Evolutionary conservation across 495 filamentous ascomycete genomes (phyloP), one percentile per base, ranked within the genome.

Genomic region (Apiosordaria backusii): DNA sequence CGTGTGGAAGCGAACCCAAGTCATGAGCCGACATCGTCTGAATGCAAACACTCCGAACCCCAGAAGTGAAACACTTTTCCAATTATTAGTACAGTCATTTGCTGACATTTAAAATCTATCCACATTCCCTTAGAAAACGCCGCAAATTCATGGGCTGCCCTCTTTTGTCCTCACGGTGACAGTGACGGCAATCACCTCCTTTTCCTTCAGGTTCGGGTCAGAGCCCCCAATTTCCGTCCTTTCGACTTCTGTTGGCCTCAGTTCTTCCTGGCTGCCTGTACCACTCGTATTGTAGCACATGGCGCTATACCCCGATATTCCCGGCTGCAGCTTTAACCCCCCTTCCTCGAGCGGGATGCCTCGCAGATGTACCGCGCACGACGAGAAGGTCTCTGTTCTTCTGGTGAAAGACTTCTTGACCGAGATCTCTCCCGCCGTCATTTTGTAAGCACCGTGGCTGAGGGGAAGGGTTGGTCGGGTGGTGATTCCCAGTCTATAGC

Each of bases 251-350:
- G 10, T 29, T 26, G 57, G 57, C 57, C 55, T 26, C 5, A 68
- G 53, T 13, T 65, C 45, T 55, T 68, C 66, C 58, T 61, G 52
- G 52, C 52, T 55, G 18, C 52, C 52, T 6, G 52, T n/a, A 55
- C n/a, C n/a, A 13, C n/a, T 55, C 19, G 62, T 68, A 35, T 65
- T 68, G 53, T 65, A 68, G 35, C 67, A 65, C 27, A 53, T 50
- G 50, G 67, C 67, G 23, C 50, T 54, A 22, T 68, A 68, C 50
- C 35, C 59, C 5, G 52, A 61, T 0, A 55, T 26, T 4, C 35
- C 63, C 1, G 67, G 67, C 52, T 65, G 67, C 50, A 68, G 55
- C 16, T 61, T 61, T 18, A 65, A 23, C 1, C n/a, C 59, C 13
- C 10, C n/a, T 9, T 61, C 50, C 50, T 59, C 23, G 24, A 64